Evolutionary conservation across 805 yeast species (phyloP), one percentile per base, ranked within the genome.

Genomic region (Pichia occidentalis): DNA sequence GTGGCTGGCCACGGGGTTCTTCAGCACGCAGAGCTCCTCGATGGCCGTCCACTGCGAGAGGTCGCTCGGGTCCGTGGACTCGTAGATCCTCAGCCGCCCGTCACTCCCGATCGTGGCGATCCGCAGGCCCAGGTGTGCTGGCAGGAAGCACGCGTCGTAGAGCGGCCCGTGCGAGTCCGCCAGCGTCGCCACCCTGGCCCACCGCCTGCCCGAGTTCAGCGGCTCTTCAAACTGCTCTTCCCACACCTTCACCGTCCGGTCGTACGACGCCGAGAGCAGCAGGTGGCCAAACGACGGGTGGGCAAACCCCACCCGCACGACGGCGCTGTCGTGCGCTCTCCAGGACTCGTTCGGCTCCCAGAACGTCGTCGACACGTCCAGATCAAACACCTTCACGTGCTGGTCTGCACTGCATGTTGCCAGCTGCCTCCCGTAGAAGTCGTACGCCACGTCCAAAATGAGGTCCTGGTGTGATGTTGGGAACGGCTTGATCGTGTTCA

Each of bases 381-480:
- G 64, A 54, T 85, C 90, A 57, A 87, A 92, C 23, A 92, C 88
- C 53, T 86, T 85, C 45, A 92, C 73, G 53, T 85, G 95, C 52
- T 88, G 96, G 61, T 92, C 98, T 0, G 95, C 85, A 4, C 96
- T 85, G 43, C 95, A 88, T 0, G 97, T 90, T 2, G 97, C 98
- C 40, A 92, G 67, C 44, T 87, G 85, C 38, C 79, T 76, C 1
- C 98, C 97, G 55, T 90, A 90, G 61, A 82, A 90, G 60, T 92
- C 95, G 60, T 88, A 92, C 16, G 85, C 79, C 18, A 88, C 77
- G 52, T 88, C 96, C 49, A 88, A 94, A 31, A 90, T 77, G 39
- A 90, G 70, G 58, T 92, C 98, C 52, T 86, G 95, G 58, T 92
- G 97, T 24, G 94, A 94, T 0, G 96, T 83, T 12, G 80, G 70